Conservation (phyloP, 306 rosid genomes). For the Cucumis hystrix region DNA sequence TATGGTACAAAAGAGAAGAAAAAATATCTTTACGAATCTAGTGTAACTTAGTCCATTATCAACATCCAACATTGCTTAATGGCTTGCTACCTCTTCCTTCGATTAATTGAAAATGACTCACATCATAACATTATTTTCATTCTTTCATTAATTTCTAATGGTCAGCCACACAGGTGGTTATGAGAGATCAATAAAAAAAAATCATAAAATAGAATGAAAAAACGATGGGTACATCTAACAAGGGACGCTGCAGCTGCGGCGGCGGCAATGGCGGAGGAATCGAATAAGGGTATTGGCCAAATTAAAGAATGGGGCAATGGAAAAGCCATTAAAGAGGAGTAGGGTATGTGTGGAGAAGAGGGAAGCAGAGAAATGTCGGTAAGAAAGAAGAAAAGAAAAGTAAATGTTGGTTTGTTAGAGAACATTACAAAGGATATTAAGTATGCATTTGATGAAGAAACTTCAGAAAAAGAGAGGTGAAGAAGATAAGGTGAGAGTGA, state of each 20-base stretch:
- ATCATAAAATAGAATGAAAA: background rate
- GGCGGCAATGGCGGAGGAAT: background rate
- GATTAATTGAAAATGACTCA: background rate
- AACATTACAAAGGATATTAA: background rate
- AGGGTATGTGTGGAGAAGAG: background rate
- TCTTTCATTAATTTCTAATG: background rate
- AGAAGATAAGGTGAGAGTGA: background rate
- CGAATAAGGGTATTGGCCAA: background rate
- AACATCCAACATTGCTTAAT: background rate
- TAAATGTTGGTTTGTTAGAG: background rate
- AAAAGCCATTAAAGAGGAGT: background rate
- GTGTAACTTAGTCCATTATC: background rate
- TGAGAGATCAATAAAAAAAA: background rate
- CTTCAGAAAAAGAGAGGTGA: background rate
- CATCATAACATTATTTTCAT: background rate
- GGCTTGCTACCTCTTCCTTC: background rate
- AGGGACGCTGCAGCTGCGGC: background rate
- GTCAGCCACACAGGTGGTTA: background rate
- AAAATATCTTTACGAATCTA: background rate
- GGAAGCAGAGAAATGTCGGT: background rate
- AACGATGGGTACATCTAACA: background rate
- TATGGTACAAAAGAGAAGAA: too few species aligned
- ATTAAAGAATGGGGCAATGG: background rate
- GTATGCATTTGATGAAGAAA: background rate
- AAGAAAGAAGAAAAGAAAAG: too few species aligned